These are phyloP conservation scores for Polyporus arcularius DNA, from an alignment of 768 basidiomycete genomes.

Conservation along the genomic window DNA sequence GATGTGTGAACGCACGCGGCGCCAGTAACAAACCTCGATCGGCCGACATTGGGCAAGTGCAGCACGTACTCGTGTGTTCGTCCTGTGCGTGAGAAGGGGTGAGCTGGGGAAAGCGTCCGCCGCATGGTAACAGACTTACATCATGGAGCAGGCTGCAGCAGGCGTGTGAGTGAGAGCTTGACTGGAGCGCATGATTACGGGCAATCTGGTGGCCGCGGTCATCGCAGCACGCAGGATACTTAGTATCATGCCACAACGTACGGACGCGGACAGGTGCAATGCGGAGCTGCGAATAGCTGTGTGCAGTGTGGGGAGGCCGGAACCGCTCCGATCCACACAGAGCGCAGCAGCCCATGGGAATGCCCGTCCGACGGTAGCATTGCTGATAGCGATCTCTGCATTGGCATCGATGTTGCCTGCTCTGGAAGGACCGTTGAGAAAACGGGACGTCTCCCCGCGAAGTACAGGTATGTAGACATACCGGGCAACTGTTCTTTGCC, in stretches of 20 bases:
- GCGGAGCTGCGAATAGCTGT: background rate
- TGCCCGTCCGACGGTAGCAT: background rate
- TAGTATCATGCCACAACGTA: background rate
- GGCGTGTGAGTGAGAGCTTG: background rate
- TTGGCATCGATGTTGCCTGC: slow-evolving; percentile 6
- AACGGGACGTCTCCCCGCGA: background rate
- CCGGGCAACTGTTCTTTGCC: background rate
- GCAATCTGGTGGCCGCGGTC: background rate
- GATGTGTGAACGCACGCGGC: slow-evolving; percentile 1
- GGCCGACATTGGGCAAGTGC: slow-evolving; percentile 14
- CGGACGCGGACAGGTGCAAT: background rate
- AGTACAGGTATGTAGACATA: background rate
- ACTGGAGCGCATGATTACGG: background rate
- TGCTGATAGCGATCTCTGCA: slow-evolving; percentile 3
- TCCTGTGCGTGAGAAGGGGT: slow-evolving; percentile 6
- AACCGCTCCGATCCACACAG: slow-evolving; percentile 6
- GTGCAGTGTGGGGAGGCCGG: slow-evolving; percentile 2
- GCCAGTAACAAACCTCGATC: slow-evolving; percentile 4
- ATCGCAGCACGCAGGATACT: background rate
- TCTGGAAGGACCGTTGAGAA: background rate
- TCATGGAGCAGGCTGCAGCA: background rate
- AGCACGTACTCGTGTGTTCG: background rate
- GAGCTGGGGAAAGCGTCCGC: background rate
- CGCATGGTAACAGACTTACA: background rate
- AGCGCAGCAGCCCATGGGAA: slow-evolving; percentile 15